Evolutionary conservation across 495 filamentous ascomycete species (phyloP).

Genomic region (Penicillium coprophilum): DNA sequence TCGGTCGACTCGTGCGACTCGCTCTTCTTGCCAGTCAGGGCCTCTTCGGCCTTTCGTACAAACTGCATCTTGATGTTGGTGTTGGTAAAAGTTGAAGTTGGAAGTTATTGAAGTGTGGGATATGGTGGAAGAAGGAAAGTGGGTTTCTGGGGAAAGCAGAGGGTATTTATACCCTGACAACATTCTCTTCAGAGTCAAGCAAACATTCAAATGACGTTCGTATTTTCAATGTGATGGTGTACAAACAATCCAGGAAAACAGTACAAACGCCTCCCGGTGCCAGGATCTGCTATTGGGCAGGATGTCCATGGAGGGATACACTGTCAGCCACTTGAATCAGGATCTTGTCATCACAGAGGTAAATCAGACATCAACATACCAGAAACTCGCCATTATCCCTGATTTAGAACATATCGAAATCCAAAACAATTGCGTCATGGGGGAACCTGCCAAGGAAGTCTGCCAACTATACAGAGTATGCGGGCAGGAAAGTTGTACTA

Average conservation of each 20-base stretch:
- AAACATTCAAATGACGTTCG: constrained; percentile 2
- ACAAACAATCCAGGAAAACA: neutral
- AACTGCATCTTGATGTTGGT: constrained; percentile 11
- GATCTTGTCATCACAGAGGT: neutral
- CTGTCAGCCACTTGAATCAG: constrained; percentile 4
- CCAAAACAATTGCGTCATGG: constrained; percentile 1
- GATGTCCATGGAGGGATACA: neutral
- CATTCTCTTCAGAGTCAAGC: neutral
- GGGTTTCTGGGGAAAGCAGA: neutral
- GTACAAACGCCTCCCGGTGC: neutral
- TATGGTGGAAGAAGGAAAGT: neutral
- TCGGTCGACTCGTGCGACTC: constrained; percentile 8
- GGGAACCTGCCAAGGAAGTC: neutral
- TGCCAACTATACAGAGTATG: neutral
- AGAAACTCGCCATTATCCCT: neutral
- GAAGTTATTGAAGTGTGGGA: neutral
- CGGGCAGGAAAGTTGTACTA: neutral
- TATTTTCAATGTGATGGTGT: neutral
- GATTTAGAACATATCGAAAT: neutral
- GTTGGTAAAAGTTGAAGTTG: neutral
- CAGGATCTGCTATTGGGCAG: neutral
- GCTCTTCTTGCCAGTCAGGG: constrained; percentile 11
- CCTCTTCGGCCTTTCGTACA: constrained; percentile 16
- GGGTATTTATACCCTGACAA: constrained; percentile 5
- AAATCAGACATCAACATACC: neutral